A percentile compares a stretch with the other conserved stretches of the same genome.
Conservation (phyloP, 2,329 filamentous ascomycete species). For the Daldinia eschscholtzii region DNA sequence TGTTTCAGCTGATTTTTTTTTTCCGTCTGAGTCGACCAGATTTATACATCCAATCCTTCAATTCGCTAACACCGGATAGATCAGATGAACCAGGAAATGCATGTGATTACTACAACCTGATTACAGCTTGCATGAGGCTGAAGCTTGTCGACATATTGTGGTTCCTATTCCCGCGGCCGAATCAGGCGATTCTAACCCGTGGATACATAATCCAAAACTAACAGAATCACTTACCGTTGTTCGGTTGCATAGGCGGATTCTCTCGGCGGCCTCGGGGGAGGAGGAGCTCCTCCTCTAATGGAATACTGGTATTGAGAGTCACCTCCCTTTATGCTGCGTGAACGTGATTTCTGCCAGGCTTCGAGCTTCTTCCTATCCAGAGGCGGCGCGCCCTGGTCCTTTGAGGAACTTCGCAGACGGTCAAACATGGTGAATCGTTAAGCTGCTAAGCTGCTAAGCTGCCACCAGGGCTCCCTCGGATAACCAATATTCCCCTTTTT, state of each 20-base stretch:
- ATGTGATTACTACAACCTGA: constrained; percentile 38
- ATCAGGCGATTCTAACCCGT: neutral
- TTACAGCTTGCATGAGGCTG: constrained; percentile 32
- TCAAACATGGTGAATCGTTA: constrained; percentile 53
- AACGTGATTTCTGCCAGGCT: constrained; percentile 51
- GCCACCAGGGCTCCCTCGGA: neutral
- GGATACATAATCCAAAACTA: constrained; percentile 21
- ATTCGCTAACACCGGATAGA: constrained; percentile 28
- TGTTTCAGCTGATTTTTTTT: constrained; percentile 27
- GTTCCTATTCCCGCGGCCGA: constrained; percentile 5
- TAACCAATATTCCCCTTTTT: constrained; percentile 24
- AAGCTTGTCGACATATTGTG: constrained; percentile 3
- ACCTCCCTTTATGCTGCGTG: constrained; percentile 48
- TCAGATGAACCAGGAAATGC: constrained; percentile 17
- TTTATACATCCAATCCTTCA: constrained; percentile 25
- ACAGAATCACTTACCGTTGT: constrained; percentile 44
- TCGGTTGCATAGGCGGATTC: constrained; percentile 50
- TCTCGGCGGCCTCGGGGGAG: constrained; percentile 51
- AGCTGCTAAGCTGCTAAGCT: neutral
- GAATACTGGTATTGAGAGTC: constrained; percentile 55
- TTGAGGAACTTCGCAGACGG: constrained; percentile 51
- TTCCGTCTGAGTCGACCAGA: constrained; percentile 18
- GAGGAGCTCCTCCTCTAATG: constrained; percentile 54
- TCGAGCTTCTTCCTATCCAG: constrained; percentile 50
- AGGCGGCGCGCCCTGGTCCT: constrained; percentile 43